phyloP scores from a whole-genome alignment of 106 monocot genomes.

The Dendrobium chrysotoxum region DNA sequence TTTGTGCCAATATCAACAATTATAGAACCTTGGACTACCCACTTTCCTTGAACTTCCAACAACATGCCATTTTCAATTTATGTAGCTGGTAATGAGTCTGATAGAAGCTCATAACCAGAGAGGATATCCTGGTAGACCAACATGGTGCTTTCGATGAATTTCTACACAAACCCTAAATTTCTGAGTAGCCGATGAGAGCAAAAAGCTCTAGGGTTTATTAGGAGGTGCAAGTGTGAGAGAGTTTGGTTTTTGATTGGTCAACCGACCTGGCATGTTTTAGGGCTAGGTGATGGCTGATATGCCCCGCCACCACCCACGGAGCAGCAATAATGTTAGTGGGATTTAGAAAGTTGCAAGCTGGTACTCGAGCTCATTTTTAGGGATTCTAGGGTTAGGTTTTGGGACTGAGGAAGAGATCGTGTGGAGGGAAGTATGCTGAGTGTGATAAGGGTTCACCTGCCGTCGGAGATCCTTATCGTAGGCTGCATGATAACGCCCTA shows the following conservation, averaged over 20 bases:
- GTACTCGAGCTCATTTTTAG: background rate
- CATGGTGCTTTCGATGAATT: slow-evolving; percentile 29
- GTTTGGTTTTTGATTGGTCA: slow-evolving; percentile 15
- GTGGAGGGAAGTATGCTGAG: slow-evolving; percentile 45
- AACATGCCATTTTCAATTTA: slow-evolving; percentile 79
- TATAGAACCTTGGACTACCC: slow-evolving; percentile 68
- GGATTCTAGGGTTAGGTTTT: slow-evolving; percentile 15
- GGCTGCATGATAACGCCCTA: too few relatives aligned
- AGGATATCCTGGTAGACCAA: slow-evolving; percentile 74
- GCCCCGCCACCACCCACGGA: slow-evolving; percentile 22
- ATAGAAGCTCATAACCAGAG: slow-evolving; percentile 79
- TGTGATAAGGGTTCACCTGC: too few relatives aligned
- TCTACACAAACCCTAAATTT: slow-evolving; percentile 14
- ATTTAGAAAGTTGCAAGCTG: background rate
- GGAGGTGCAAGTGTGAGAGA: background rate
- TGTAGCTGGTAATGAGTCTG: slow-evolving; percentile 70
- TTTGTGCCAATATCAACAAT: slow-evolving; percentile 83
- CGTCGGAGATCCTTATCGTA: too few relatives aligned
- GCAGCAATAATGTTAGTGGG: background rate
- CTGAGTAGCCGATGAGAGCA: background rate
- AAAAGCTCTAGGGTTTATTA: background rate
- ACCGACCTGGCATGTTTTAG: slow-evolving; percentile 42
- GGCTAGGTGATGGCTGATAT: slow-evolving; percentile 55
- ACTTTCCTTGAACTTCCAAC: slow-evolving; percentile 95
- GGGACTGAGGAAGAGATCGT: slow-evolving; percentile 7